phyloP scores from a whole-genome alignment of 2,329 filamentous ascomycete genomes.

The Fusarium annulatum region DNA sequence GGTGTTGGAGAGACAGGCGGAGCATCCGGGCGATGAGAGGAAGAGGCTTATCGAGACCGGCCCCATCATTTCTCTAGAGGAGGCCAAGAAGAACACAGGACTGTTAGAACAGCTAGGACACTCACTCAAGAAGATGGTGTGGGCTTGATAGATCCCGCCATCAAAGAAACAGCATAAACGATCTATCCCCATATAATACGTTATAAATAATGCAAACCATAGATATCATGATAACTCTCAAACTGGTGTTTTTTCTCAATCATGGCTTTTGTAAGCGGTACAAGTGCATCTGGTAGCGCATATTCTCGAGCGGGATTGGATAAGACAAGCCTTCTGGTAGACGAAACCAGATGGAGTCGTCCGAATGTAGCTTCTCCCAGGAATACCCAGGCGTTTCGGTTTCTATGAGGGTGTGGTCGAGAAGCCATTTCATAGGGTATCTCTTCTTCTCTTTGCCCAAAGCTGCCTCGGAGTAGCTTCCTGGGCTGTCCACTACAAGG shows the following conservation, averaged over 20 bases:
- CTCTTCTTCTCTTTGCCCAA: conserved; percentile 71
- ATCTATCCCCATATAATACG: conserved; percentile 1
- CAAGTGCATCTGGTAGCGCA: conserved; percentile 93
- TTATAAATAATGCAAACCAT: conserved; percentile 26
- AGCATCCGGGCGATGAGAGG: conserved; percentile 54
- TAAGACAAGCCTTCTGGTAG: conserved; percentile 75
- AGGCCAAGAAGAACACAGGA: conserved; percentile 88
- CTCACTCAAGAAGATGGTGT: conserved; percentile 92
- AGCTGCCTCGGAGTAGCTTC: conserved; percentile 87
- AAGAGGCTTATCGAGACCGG: conserved; percentile 64
- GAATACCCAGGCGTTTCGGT: conserved; percentile 50
- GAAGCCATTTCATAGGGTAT: conserved; percentile 94
- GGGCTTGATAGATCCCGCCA: conserved; percentile 62
- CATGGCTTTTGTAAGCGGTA: conserved; percentile 62
- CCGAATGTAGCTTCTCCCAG: conserved; percentile 81
- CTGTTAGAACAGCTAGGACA: conserved; percentile 89
- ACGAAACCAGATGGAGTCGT: conserved; percentile 89
- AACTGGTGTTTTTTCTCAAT: conserved; percentile 9
- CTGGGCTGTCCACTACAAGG: conserved; percentile 91
- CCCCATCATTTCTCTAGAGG: conserved; percentile 84
- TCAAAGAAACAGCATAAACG: conserved; percentile 15
- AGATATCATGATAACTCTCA: conserved; percentile 32
- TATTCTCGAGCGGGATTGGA: conserved; percentile 89
- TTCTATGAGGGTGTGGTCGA: conserved; percentile 81
- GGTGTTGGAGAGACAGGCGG: conserved; percentile 61